A percentile compares a stretch with the other conserved stretches of the same genome.
phyloP scores from a whole-genome alignment of 2,329 filamentous ascomycete species.

The Graphium sp. region DNA sequence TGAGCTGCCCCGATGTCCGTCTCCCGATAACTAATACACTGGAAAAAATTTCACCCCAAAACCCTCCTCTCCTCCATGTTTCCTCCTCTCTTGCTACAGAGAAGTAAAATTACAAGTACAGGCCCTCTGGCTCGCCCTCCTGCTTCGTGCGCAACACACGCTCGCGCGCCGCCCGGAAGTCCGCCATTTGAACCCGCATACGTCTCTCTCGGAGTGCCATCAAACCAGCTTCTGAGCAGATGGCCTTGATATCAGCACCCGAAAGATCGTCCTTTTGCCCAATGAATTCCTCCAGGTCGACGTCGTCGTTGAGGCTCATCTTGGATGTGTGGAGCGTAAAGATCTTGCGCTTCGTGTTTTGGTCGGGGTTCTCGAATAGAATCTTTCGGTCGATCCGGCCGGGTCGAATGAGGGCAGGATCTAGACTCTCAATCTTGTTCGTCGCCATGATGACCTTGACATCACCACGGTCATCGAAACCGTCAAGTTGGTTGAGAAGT shows the following conservation, averaged over 20 bases:
- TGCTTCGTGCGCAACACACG: constrained; percentile 96
- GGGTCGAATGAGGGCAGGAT: constrained; percentile 88
- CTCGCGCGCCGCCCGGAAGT: constrained; percentile 86
- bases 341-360: constrained; percentile 95
- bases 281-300: constrained; percentile 98
- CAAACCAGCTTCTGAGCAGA: constrained; percentile 91
- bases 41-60: no score
- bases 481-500: constrained; percentile 92
- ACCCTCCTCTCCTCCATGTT: no score
- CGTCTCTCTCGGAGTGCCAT: constrained; percentile 86
- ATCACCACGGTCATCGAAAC: constrained; percentile 95
- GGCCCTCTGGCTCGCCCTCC: constrained; percentile 91
- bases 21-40: no score
- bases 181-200: constrained; percentile 98
- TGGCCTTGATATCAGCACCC: constrained; percentile 96
- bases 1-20: no score
- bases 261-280: constrained; percentile 95
- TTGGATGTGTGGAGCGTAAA: constrained; percentile 96
- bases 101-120: constrained; percentile 69
- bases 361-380: constrained; percentile 48
- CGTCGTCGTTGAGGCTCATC: constrained; percentile 91
- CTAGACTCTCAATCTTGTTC: constrained; percentile 97
- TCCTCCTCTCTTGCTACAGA: constrained; percentile 1
- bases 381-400: constrained; percentile 99
- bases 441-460: constrained; percentile 99